Evolutionary conservation across 108 stramenopile genomes (phyloP), one percentile per base, ranked within the genome.

Genomic region (Nannochloropsis salina): DNA sequence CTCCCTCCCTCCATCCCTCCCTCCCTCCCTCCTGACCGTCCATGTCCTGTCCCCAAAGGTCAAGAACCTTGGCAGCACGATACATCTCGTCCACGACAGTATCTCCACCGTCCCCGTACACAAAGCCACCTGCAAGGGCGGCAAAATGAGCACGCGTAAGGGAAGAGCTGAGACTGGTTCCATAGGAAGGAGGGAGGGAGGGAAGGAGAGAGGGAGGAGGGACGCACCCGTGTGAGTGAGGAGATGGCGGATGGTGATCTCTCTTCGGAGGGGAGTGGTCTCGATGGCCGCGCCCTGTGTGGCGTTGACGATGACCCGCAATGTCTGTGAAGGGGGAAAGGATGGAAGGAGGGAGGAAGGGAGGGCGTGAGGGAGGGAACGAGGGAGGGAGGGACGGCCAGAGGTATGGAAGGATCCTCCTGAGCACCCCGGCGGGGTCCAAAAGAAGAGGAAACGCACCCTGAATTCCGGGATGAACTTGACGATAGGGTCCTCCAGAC

Each of bases 171-270:
- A 12, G 47, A 51, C 10, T 51, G 10, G 12, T 9, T 11, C 10
- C 47, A 11, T 51, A 12, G 47, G 47, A 51, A 51, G 47, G 47
- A 51, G 47, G 47, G 47, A 51, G 61, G 5, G 61, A 74, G n/a
- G 61, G 61, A 15, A n/a, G 61, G 61, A 74, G 61, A n/a, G 61
- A 74, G 61, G 61, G 61, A 15, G 61, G 61, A n/a, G n/a, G n/a
- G n/a, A n/a, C n/a, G n/a, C n/a, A n/a, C n/a, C n/a, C n/a, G n/a
- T n/a, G n/a, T n/a, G n/a, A n/a, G n/a, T n/a, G n/a, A n/a, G 47
- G 47, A 51, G 47, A 12, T 9, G 12, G 47, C 9, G 47, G 12
- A 51, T 51, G 61, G 61, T 74, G 15, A n/a, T 6, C 61, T n/a
- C 61, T n/a, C 4, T n/a, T n/a, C 15, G 4, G n/a, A 74, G n/a